Base-by-base conservation (phyloP, 2,329 filamentous ascomycete species). In the Colletotrichum musicola region DNA sequence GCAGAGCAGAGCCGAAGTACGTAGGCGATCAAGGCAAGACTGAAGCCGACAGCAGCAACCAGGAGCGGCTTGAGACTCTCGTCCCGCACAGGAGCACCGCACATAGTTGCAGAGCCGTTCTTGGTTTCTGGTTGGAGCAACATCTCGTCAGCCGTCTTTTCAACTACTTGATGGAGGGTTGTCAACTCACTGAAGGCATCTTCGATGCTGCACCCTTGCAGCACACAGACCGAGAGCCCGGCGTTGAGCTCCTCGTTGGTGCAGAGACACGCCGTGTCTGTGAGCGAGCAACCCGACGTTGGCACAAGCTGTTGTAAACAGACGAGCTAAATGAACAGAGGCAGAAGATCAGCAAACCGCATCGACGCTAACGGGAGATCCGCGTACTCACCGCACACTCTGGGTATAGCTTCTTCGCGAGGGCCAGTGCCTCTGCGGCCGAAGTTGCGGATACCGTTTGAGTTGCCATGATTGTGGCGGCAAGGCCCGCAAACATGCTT, bases 1-100 rank as follows among this genome's bases (percentile, higher is more conserved):
- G 75, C 73, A 14, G 77, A 73, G 30, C 72, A 25, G 30, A 75
- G 74, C 25, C 76, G 73, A 20, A 78, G 66, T n/a, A 71, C 55
- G 55, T 77, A 78, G 18, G 74, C 74, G 3, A 74, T 6, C 0
- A 78, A 44, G 7, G 76, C 77, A 7, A 77, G 47, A 1, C 66
- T 69, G 18, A 73, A 74, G 12, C 77, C 77, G 2, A 72, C 68
- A 20, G 76, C 58, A 3, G 73, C 74, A 16, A 76, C 40, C 13
- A 76, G 69, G 58, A 72, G 70, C 9, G 77, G 61, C 12, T 77
- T 63, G 3, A 38, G 30, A 4, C 68, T 72, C 25, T 76, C 65
- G 47, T 78, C 77, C 35, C 76, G 60, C 20, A 72, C 64, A 56
- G 66, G 51, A 30, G 72, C 56, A 10, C 74, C 75, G 58, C 77